Conservation (phyloP, 2,329 filamentous ascomycete genomes). For the Lasiodiplodia hormozganensis region DNA sequence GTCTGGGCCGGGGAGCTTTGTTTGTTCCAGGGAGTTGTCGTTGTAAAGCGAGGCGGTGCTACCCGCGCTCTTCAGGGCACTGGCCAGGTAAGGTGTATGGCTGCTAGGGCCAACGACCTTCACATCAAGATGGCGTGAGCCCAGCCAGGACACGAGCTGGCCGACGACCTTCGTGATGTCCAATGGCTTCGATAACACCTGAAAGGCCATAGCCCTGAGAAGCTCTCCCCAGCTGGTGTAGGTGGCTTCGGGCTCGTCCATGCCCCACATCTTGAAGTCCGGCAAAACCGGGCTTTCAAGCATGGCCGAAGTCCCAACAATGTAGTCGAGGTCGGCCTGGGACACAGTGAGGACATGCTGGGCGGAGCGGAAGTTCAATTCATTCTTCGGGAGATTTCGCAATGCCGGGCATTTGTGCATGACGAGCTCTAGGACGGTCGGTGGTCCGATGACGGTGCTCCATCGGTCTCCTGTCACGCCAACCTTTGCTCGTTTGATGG, state of each 20-base stretch:
- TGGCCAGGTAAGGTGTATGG: too few relatives aligned
- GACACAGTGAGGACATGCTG: conserved; percentile 65
- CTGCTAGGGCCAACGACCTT: too few relatives aligned
- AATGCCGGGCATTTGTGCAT: conserved; percentile 58
- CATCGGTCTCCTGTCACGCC: conserved; percentile 66
- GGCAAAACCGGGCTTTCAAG: conserved; percentile 46
- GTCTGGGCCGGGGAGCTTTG: conserved; percentile 40
- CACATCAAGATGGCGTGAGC: too few relatives aligned
- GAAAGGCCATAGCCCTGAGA: too few relatives aligned
- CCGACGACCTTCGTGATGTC: too few relatives aligned
- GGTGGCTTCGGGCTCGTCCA: conserved; percentile 56
- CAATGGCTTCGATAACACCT: too few relatives aligned
- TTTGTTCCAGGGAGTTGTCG: conserved; percentile 52
- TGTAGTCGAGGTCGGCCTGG: conserved; percentile 58
- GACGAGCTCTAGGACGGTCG: conserved; percentile 59
- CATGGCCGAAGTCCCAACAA: conserved; percentile 50
- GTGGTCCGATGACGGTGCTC: conserved; percentile 66
- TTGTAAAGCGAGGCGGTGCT: conserved; percentile 54
- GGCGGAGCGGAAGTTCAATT: conserved; percentile 60
- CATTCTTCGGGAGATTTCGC: conserved; percentile 33
- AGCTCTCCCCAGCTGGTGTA: too few relatives aligned
- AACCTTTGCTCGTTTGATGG: conserved; percentile 62
- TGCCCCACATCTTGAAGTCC: conserved; percentile 49
- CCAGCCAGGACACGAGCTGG: too few relatives aligned
- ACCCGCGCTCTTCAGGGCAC: conserved; percentile 38